Evolutionary conservation across 2,329 filamentous ascomycete species (phyloP).

Genomic region (Colletotrichum orbiculare): DNA sequence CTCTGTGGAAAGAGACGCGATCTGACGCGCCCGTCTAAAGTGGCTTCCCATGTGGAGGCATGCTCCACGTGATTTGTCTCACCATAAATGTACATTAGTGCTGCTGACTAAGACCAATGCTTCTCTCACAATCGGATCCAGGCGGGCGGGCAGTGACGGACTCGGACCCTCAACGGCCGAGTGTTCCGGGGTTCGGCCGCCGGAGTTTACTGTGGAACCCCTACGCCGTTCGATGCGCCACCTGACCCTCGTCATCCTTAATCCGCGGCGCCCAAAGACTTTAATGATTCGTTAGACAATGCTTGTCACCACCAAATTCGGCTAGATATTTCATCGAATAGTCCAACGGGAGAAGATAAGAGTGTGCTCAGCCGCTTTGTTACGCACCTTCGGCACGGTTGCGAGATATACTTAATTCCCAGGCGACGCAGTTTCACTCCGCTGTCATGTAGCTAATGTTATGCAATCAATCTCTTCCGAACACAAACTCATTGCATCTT

Average conservation of each 20-base stretch:
- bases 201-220: constrained; percentile 2
- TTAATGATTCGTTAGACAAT: neutral
- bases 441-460: too few species aligned
- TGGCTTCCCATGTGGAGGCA: constrained; percentile 21
- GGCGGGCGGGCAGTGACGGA: too few species aligned
- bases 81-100: neutral
- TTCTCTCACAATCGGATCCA: too few species aligned
- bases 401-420: neutral
- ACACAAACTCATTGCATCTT: constrained; percentile 15
- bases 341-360: neutral
- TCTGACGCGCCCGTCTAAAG: constrained; percentile 30
- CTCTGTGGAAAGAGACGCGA: constrained; percentile 24
- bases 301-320: neutral
- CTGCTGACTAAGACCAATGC: too few species aligned
- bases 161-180: too few species aligned
- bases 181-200: neutral
- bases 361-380: neutral
- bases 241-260: constrained; percentile 3
- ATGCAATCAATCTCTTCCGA: neutral
- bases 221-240: constrained; percentile 8
- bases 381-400: neutral
- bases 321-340: neutral
- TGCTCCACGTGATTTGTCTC: constrained; percentile 2
- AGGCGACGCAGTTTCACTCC: too few species aligned
- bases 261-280: constrained; percentile 13